These are phyloP conservation scores for Amorphotheca resinae DNA, from an alignment of 495 filamentous ascomycete species.

Conservation along the genomic window DNA sequence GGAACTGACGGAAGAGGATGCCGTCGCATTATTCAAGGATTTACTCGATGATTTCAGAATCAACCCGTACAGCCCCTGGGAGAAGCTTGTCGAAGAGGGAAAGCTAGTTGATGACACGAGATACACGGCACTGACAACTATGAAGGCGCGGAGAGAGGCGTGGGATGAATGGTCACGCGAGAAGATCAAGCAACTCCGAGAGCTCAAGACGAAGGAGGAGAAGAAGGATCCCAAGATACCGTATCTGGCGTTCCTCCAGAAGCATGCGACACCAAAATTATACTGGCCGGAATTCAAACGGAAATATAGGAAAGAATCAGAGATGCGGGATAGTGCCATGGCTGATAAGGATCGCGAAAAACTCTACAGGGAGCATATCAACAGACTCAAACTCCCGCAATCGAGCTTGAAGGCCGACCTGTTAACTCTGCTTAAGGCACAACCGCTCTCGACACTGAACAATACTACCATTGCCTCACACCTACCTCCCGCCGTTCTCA, in stretches of 20 bases:
- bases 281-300: slow-evolving; percentile 96
- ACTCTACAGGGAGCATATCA: slow-evolving; percentile 78
- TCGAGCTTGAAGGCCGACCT: slow-evolving; percentile 69
- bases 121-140: slow-evolving; percentile 71
- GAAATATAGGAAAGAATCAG: slow-evolving; percentile 69
- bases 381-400: slow-evolving; percentile 60
- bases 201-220: slow-evolving; percentile 60
- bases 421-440: slow-evolving; percentile 56
- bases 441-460: slow-evolving; percentile 53
- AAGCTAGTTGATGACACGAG: slow-evolving; percentile 72
- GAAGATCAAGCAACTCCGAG: slow-evolving; percentile 56
- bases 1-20: slow-evolving; percentile 53
- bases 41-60: slow-evolving; percentile 70
- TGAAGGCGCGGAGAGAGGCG: slow-evolving; percentile 65
- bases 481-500: slow-evolving; percentile 56
- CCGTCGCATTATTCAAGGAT: slow-evolving; percentile 67
- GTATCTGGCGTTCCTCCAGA: slow-evolving; percentile 71
- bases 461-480: slow-evolving; percentile 46
- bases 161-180: slow-evolving; percentile 73
- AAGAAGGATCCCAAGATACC: slow-evolving; percentile 77
- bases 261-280: slow-evolving; percentile 72
- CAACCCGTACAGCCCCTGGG: slow-evolving; percentile 87
- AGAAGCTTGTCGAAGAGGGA: slow-evolving; percentile 71
- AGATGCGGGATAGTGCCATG: slow-evolving; percentile 66
- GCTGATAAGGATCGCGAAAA: slow-evolving; percentile 84